Evolutionary conservation across 306 rosid species (phyloP).

Genomic region (Pyrus bretschneideri): DNA sequence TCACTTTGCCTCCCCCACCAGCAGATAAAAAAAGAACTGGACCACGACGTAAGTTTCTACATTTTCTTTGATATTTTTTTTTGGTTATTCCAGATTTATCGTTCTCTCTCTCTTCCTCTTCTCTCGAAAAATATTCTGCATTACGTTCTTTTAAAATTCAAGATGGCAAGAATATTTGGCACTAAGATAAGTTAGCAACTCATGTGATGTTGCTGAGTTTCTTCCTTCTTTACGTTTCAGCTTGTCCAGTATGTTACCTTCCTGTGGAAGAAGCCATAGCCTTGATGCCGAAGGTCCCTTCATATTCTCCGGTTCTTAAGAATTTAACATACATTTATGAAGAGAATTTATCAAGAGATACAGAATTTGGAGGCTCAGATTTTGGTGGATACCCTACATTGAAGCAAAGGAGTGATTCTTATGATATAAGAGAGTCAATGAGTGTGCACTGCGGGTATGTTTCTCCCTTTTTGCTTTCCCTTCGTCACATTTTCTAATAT

Average conservation of each 20-base stretch:
- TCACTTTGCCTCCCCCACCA: slow-evolving; percentile 89
- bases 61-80: slow-evolving; percentile 3
- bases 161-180: too few relatives aligned
- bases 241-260: slow-evolving; percentile 96
- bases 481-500: neutral
- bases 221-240: slow-evolving; percentile 37
- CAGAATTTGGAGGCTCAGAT: slow-evolving; percentile 86
- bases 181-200: neutral
- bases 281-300: slow-evolving; percentile 66
- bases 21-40: slow-evolving; percentile 85
- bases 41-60: slow-evolving; percentile 70
- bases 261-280: slow-evolving; percentile 84
- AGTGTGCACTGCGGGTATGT: slow-evolving; percentile 79
- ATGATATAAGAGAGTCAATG: slow-evolving; percentile 67
- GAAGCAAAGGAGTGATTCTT: slow-evolving; percentile 68
- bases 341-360: slow-evolving; percentile 54
- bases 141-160: too few relatives aligned
- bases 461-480: slow-evolving; percentile 3
- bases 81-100: neutral
- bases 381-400: slow-evolving; percentile 95
- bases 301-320: slow-evolving; percentile 66
- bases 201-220: slow-evolving; percentile 9
- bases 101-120: neutral
- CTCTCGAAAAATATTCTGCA: neutral
- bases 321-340: slow-evolving; percentile 58